phyloP scores from a whole-genome alignment of 768 basidiomycete species.

The Megacollybia marginata region DNA sequence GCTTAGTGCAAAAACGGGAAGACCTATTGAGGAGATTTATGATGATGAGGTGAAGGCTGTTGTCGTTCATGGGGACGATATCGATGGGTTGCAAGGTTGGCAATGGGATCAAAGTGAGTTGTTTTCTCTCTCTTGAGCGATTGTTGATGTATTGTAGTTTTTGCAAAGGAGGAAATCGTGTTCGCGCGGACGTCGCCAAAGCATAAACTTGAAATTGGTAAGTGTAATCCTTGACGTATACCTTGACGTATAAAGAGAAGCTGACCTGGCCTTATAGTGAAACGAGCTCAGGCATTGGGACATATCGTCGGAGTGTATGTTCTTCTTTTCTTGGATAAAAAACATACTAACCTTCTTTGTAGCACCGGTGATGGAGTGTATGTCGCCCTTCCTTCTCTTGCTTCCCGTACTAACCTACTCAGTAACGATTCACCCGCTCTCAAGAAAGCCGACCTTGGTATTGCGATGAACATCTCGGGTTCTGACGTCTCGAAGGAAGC shows the following conservation, averaged over 20 bases:
- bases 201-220: slow-evolving; percentile 69
- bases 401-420: background rate
- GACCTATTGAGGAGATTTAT: slow-evolving; percentile 50
- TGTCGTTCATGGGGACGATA: slow-evolving; percentile 63
- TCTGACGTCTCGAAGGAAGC: slow-evolving; percentile 72
- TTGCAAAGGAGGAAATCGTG: slow-evolving; percentile 62
- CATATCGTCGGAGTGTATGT: slow-evolving; percentile 68
- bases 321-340: background rate
- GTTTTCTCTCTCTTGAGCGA: slow-evolving; percentile 1
- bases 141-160: slow-evolving; percentile 32
- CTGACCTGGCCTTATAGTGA: slow-evolving; percentile 31
- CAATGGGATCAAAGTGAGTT: slow-evolving; percentile 66
- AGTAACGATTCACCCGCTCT: slow-evolving; percentile 65
- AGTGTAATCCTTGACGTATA: slow-evolving; percentile 8
- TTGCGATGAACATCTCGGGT: slow-evolving; percentile 71
- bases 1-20: slow-evolving; percentile 46
- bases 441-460: slow-evolving; percentile 66
- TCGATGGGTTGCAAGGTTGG: slow-evolving; percentile 60
- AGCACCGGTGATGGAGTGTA: slow-evolving; percentile 59
- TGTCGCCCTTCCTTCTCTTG: background rate
- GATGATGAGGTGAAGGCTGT: slow-evolving; percentile 64
- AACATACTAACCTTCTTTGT: slow-evolving; percentile 1
- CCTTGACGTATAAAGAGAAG: no score
- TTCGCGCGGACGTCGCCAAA: slow-evolving; percentile 68
- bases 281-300: slow-evolving; percentile 63